Conservation (phyloP, 176 grass and related monocot species). For the Rhynchospora breviuscula region DNA sequence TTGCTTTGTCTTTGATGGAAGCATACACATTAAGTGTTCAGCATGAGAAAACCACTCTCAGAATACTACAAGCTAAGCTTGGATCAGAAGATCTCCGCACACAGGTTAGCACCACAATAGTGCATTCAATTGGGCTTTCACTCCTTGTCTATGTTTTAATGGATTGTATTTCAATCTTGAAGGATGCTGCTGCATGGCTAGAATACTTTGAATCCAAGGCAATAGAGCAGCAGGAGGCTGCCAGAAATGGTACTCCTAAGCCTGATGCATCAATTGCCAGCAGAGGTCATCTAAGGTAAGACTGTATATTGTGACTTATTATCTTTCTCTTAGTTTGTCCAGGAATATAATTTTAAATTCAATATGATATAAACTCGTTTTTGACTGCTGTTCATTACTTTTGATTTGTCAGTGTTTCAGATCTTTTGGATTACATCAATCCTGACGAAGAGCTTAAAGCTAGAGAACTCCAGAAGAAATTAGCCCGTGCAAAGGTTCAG, state of each 20-base stretch:
- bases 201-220: conserved; percentile 98
- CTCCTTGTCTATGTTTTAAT: conserved; percentile 26
- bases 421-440: conserved; percentile 98
- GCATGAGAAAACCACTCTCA: conserved; percentile 95
- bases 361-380: not conserved
- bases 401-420: conserved; percentile 69
- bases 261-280: conserved; percentile 99
- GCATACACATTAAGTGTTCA: conserved; percentile 96
- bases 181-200: conserved; percentile 98
- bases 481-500: conserved; percentile 85
- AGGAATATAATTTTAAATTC: not conserved
- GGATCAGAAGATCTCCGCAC: conserved; percentile 98
- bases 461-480: conserved; percentile 95
- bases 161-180: conserved; percentile 25
- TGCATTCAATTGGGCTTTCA: conserved; percentile 6
- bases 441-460: conserved; percentile 86
- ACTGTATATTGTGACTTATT: not conserved
- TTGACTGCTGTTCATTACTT: not conserved
- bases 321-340: conserved; percentile 7
- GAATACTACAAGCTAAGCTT: conserved; percentile 96
- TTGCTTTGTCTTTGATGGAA: conserved; percentile 99
- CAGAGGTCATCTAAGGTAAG: conserved; percentile 96
- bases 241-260: conserved; percentile 96
- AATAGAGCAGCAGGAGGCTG: conserved; percentile 98
- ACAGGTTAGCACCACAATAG: conserved; percentile 42